Evolutionary conservation across 2,329 filamentous ascomycete genomes (phyloP).

Genomic region (Monascus ruber): DNA sequence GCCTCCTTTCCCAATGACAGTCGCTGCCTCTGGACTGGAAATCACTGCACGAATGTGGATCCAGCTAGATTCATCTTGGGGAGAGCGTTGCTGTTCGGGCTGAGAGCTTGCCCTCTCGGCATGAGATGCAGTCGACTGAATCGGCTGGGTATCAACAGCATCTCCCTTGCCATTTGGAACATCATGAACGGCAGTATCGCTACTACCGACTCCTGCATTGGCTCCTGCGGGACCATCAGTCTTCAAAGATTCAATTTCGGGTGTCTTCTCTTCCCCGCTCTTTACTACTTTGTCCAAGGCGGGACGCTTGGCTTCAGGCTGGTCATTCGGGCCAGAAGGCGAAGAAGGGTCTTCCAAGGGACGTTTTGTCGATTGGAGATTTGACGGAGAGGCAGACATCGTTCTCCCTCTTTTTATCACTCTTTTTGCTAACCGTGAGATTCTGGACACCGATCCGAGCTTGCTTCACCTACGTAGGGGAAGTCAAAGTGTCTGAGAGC

Average conservation of each 20-base stretch:
- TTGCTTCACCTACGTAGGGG: slow-evolving; percentile 30
- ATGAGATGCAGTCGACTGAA: slow-evolving; percentile 45
- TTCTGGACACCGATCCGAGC: slow-evolving; percentile 4
- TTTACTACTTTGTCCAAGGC: slow-evolving; percentile 86
- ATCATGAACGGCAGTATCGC: slow-evolving; percentile 58
- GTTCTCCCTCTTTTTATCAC: slow-evolving; percentile 30
- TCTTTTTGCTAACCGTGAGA: slow-evolving; percentile 8
- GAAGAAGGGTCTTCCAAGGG: slow-evolving; percentile 95
- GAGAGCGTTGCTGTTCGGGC: slow-evolving; percentile 29
- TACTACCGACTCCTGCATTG: slow-evolving; percentile 26
- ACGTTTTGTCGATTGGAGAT: slow-evolving; percentile 56
- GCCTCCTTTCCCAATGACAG: slow-evolving; percentile 95
- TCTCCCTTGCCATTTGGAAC: slow-evolving; percentile 43
- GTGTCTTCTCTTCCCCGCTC: slow-evolving; percentile 40
- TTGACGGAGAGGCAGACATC: slow-evolving; percentile 59
- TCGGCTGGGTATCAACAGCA: slow-evolving; percentile 44
- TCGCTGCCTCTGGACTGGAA: slow-evolving; percentile 92
- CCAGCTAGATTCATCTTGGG: slow-evolving; percentile 88
- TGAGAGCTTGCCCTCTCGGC: slow-evolving; percentile 39
- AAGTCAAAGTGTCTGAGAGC: slow-evolving; percentile 34
- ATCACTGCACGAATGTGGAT: slow-evolving; percentile 96
- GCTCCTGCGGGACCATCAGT: slow-evolving; percentile 15
- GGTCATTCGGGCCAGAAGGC: slow-evolving; percentile 78
- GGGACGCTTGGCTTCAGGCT: slow-evolving; percentile 93
- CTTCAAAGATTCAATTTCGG: slow-evolving; percentile 34